Evolutionary conservation across 1,139 yeast species (phyloP).

Genomic region (Taphrina deformans): DNA sequence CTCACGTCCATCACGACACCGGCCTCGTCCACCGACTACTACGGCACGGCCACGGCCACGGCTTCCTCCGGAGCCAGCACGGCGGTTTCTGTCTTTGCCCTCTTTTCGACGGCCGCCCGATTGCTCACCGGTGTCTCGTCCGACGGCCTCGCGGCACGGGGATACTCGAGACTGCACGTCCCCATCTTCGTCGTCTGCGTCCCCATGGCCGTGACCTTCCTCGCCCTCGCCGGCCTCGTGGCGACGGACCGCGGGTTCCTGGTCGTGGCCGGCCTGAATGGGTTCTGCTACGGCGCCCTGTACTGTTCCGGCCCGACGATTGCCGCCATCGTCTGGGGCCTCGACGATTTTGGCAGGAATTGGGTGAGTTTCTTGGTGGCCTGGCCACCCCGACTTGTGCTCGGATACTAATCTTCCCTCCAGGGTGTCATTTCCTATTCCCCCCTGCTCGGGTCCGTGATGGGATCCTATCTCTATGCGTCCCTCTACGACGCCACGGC

Average conservation of each 20-base stretch:
- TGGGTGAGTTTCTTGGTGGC: slow-evolving; percentile 5
- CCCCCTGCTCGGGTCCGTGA: slow-evolving; percentile 23
- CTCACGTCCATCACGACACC: slow-evolving; percentile 12
- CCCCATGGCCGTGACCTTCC: slow-evolving; percentile 4
- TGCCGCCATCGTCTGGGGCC: slow-evolving; percentile 29
- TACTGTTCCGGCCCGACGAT: slow-evolving; percentile 23
- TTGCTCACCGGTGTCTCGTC: slow-evolving; percentile 4
- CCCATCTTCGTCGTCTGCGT: neutral
- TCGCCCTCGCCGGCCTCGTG: neutral
- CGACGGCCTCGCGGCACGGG: slow-evolving; percentile 15
- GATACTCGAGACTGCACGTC: slow-evolving; percentile 7
- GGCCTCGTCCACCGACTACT: neutral
- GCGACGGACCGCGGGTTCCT: neutral
- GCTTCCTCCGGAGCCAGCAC: slow-evolving; percentile 9
- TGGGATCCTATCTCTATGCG: slow-evolving; percentile 28
- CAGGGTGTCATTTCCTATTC: slow-evolving; percentile 26
- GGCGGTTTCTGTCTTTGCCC: slow-evolving; percentile 29
- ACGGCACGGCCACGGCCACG: neutral
- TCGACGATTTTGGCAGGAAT: slow-evolving; percentile 22
- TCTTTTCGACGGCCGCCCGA: slow-evolving; percentile 19
- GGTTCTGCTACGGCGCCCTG: slow-evolving; percentile 18
- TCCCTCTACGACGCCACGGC: slow-evolving; percentile 15
- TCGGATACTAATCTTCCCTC: neutral
- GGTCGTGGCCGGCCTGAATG: slow-evolving; percentile 16
- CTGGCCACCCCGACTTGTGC: neutral